Evolutionary conservation across 2,329 filamentous ascomycete species (phyloP).

Genomic region (Cladophialophora carrionii): DNA sequence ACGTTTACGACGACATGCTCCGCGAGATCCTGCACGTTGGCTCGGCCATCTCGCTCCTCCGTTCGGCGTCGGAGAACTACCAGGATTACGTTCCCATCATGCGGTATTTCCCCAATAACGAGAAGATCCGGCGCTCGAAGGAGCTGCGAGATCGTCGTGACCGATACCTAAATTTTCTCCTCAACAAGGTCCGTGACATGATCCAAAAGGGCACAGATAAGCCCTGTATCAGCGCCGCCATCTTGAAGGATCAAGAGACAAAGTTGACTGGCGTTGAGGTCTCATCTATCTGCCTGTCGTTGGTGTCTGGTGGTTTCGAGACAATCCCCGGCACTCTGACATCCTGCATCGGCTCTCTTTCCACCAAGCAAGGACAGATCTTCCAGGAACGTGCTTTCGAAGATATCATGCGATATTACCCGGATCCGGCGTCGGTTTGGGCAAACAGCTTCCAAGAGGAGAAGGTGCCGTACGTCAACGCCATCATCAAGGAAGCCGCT

Average conservation of each 20-base stretch:
- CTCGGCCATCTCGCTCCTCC: slow-evolving; percentile 70
- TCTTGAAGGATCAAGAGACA: slow-evolving; percentile 67
- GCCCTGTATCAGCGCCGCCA: slow-evolving; percentile 66
- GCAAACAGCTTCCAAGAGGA: slow-evolving; percentile 68
- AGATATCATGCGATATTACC: slow-evolving; percentile 69
- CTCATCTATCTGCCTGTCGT: slow-evolving; percentile 73
- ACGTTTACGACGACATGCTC: slow-evolving; percentile 66
- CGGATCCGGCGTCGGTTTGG: slow-evolving; percentile 66
- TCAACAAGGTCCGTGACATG: slow-evolving; percentile 58
- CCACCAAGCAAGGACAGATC: slow-evolving; percentile 63
- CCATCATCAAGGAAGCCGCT: slow-evolving; percentile 72
- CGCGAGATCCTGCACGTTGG: slow-evolving; percentile 75
- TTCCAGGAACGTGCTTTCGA: slow-evolving; percentile 68
- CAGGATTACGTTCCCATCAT: slow-evolving; percentile 77
- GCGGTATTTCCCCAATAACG: slow-evolving; percentile 60
- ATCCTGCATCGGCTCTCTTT: slow-evolving; percentile 71
- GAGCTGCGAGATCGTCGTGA: slow-evolving; percentile 67
- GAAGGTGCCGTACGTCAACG: slow-evolving; percentile 71
- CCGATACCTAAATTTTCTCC: slow-evolving; percentile 61
- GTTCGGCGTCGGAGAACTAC: slow-evolving; percentile 78
- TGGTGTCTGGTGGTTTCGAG: slow-evolving; percentile 76
- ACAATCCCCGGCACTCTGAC: slow-evolving; percentile 75
- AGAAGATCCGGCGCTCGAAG: slow-evolving; percentile 57
- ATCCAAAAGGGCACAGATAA: slow-evolving; percentile 63
- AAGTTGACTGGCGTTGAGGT: slow-evolving; percentile 70